A percentile compares a stretch with the other conserved stretches of the same genome.
Evolutionary conservation across 495 filamentous ascomycete genomes (phyloP).

Genomic region (Aspergillus sparsus): DNA sequence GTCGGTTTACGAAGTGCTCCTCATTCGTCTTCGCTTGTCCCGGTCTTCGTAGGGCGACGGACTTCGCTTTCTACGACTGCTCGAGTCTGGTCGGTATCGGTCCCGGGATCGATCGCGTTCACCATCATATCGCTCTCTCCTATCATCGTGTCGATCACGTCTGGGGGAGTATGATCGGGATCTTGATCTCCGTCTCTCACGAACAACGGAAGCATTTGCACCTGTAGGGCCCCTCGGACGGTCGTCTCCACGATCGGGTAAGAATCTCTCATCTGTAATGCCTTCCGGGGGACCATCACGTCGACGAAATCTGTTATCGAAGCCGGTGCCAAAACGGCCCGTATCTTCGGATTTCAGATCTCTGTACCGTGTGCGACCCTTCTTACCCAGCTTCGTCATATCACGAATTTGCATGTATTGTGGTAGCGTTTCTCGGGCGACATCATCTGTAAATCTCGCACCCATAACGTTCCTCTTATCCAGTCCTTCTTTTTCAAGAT

Average conservation of each 20-base stretch:
- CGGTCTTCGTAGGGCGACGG: constrained; percentile 62
- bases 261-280: constrained; percentile 69
- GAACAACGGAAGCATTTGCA: constrained; percentile 52
- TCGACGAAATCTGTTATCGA: constrained; percentile 43
- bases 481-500: constrained; percentile 69
- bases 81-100: constrained; percentile 34
- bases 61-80: constrained; percentile 61
- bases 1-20: constrained; percentile 35
- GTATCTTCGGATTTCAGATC: constrained; percentile 94
- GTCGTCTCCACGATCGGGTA: constrained; percentile 58
- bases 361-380: constrained; percentile 85
- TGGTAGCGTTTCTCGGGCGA: constrained; percentile 75
- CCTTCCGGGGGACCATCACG: constrained; percentile 44
- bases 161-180: constrained; percentile 40
- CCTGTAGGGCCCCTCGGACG: constrained; percentile 47
- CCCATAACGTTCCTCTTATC: constrained; percentile 81
- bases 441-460: constrained; percentile 73
- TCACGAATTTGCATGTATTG: constrained; percentile 93
- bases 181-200: constrained; percentile 39
- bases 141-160: constrained; percentile 32
- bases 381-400: constrained; percentile 90
- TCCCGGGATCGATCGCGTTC: constrained; percentile 50
- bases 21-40: constrained; percentile 69
- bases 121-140: constrained; percentile 35
- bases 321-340: constrained; percentile 74